phyloP scores from a whole-genome alignment of 768 basidiomycete genomes.

The Panaeolus papilionaceus region DNA sequence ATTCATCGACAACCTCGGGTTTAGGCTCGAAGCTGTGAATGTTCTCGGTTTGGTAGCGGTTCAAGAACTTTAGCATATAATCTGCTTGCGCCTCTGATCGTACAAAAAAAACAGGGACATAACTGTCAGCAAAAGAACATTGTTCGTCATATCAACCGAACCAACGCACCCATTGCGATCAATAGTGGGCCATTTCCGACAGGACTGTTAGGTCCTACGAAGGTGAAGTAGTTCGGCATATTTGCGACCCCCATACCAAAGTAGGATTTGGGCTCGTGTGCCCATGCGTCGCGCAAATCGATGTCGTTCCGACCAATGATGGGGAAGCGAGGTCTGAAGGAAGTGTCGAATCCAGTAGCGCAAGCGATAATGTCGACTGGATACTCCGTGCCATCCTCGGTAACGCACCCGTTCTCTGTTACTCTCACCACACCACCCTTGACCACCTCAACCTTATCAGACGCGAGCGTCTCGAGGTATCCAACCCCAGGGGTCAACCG shows the following conservation, averaged over 20 bases:
- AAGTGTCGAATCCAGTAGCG: slow-evolving; percentile 45
- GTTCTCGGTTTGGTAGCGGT: slow-evolving; percentile 43
- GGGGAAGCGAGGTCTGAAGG: slow-evolving; percentile 40
- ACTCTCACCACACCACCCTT: slow-evolving; percentile 35
- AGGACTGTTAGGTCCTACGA: slow-evolving; percentile 41
- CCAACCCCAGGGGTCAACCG: slow-evolving; percentile 41
- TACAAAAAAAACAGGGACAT: neutral
- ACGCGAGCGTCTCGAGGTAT: slow-evolving; percentile 39
- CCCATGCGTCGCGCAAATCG: slow-evolving; percentile 39
- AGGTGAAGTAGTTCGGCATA: slow-evolving; percentile 42
- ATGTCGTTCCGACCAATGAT: slow-evolving; percentile 34
- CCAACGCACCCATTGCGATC: slow-evolving; percentile 33
- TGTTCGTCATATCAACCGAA: neutral
- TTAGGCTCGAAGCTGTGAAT: slow-evolving; percentile 43
- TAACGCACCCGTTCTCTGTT: slow-evolving; percentile 35
- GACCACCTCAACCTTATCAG: slow-evolving; percentile 39
- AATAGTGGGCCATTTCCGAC: slow-evolving; percentile 42
- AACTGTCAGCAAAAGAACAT: too few species aligned
- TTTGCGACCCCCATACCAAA: slow-evolving; percentile 38
- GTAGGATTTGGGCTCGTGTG: slow-evolving; percentile 36
- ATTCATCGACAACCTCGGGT: slow-evolving; percentile 40
- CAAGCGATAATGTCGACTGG: slow-evolving; percentile 43
- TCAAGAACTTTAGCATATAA: slow-evolving; percentile 40
- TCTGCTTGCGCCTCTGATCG: slow-evolving; percentile 39
- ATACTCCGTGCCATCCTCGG: slow-evolving; percentile 36